Evolutionary conservation across 495 filamentous ascomycete genomes (phyloP).

Genomic region (Zalerion maritima): DNA sequence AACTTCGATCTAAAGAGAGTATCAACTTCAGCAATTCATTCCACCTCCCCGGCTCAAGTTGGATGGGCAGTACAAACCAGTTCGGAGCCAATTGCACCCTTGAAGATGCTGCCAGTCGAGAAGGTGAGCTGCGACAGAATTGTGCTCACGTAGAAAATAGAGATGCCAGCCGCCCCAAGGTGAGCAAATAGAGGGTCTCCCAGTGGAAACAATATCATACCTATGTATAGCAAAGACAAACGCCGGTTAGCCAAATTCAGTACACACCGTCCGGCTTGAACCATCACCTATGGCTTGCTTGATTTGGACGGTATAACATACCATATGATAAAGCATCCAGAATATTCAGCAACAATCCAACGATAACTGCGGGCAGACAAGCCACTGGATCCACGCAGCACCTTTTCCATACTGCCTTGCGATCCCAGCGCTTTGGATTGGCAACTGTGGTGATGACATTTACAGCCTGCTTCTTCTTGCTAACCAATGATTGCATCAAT

Average conservation of each 20-base stretch:
- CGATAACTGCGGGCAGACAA: slow-evolving; percentile 68
- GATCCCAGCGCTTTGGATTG: slow-evolving; percentile 62
- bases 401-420: slow-evolving; percentile 44
- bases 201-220: slow-evolving; percentile 90
- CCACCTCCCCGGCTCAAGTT: slow-evolving; percentile 1
- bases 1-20: slow-evolving; percentile 59
- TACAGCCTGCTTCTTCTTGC: slow-evolving; percentile 9
- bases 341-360: slow-evolving; percentile 82
- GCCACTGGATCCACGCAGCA: slow-evolving; percentile 50
- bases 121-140: slow-evolving; percentile 91
- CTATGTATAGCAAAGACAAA: slow-evolving; percentile 20
- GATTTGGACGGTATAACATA: slow-evolving; percentile 14
- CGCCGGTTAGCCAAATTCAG: neutral
- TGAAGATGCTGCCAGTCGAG: slow-evolving; percentile 78
- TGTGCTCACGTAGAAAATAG: slow-evolving; percentile 96
- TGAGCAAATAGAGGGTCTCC: slow-evolving; percentile 68
- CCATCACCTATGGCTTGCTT: neutral
- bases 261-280: no score
- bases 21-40: slow-evolving; percentile 7
- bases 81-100: slow-evolving; percentile 88
- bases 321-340: slow-evolving; percentile 92
- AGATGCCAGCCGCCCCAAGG: slow-evolving; percentile 83
- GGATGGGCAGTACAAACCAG: slow-evolving; percentile 40
- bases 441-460: slow-evolving; percentile 12
- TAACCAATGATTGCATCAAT: no score